Base-by-base conservation (phyloP, 352 stramenopile genomes). In the Globisporangium takayamanum region DNA sequence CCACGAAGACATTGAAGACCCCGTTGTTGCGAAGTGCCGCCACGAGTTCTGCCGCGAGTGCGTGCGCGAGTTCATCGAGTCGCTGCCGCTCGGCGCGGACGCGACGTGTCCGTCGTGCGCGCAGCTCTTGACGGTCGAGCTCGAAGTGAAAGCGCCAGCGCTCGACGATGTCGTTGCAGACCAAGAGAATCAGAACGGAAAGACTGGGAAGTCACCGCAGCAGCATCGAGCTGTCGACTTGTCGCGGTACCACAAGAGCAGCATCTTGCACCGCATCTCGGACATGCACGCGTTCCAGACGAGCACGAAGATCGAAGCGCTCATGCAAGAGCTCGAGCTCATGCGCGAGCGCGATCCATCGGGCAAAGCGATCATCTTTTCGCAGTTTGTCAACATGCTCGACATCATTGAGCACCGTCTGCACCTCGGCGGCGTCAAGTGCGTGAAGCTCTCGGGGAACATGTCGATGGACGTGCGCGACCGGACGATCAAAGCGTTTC, bases 341-440 rank as follows among this genome's bases (percentile, higher is more conserved):
- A 99, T 99, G 95, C 80, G 94, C 25, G 50, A 81, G 56, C 79
- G 80, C 0, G 97, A 98, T 66, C 91, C 91, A 12, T 96, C 92
- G 1, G 94, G 88, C 50, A 99, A 99, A 76, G 96, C 96, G 1
- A 98, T 99, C 50, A 94, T 99, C 11, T 99, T 99, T 62, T 98
- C 89, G 5, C 85, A 97, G 70, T 99, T 99, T 76, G 96, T 99
- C 22, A 99, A 99, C 61, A 99, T 99, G 96, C 84, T 99, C 3
- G 97, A 99, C 71, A 87, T 99, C 15, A 95, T 99, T 62, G 87
- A 99, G 57, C 98, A 97, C 76, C 87, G 97, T 11, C 73, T 99
- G 44, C 84, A 97, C 11, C 69, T 92, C 25, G 91, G 83, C 11
- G 84, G 83, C 36, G 73, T 97, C 51, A 86, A 91, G 36, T 96